phyloP scores from a whole-genome alignment of 129 eudicot genomes.

The Chrysanthemum lavandulifolium region DNA sequence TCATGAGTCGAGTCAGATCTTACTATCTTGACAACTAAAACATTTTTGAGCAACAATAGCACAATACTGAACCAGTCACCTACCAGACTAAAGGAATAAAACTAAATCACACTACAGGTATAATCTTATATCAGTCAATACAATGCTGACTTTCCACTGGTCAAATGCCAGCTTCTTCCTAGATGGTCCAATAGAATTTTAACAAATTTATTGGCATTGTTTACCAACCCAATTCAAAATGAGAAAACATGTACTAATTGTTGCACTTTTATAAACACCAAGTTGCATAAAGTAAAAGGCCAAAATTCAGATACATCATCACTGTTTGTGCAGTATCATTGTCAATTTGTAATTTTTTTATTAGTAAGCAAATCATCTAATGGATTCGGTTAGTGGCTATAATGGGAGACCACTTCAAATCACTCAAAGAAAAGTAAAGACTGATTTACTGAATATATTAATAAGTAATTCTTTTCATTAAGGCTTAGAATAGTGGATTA shows the following conservation, averaged over 20 bases:
- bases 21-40: background rate
- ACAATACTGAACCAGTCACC: background rate
- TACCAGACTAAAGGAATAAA: too few relatives aligned
- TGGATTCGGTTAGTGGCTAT: background rate
- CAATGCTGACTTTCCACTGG: constrained; percentile 10
- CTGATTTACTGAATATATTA: background rate
- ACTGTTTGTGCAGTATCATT: constrained; percentile 8
- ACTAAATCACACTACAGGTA: too few relatives aligned
- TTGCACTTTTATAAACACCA: constrained; percentile 1
- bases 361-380: constrained; percentile 6
- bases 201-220: constrained; percentile 9
- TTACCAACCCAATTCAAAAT: constrained; percentile 12
- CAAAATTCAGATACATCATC: constrained; percentile 19
- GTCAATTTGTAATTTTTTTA: background rate
- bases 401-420: constrained; percentile 7
- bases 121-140: background rate
- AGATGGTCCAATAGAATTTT: background rate
- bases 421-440: background rate
- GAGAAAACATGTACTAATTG: background rate
- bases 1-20: background rate
- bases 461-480: background rate
- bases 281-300: constrained; percentile 8
- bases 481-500: background rate
- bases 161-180: background rate
- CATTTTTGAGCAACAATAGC: background rate